Conservation (phyloP, 2,329 filamentous ascomycete genomes). For the Taxawa tesnikishii region DNA sequence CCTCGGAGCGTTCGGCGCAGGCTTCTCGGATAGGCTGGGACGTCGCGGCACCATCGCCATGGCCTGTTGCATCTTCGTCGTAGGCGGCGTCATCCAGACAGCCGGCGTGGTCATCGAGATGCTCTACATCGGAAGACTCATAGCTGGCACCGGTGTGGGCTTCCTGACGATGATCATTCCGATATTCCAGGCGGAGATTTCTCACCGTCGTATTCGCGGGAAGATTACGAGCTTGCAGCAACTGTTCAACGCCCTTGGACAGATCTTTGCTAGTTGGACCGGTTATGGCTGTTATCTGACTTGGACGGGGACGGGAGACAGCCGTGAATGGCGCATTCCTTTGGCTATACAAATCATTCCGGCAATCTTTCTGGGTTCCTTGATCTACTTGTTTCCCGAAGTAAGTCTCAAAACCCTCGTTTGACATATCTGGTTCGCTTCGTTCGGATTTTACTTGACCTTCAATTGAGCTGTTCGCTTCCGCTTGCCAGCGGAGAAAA, state of each 20-base stretch:
- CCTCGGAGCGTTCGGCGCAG: slow-evolving; percentile 26
- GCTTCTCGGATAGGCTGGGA: slow-evolving; percentile 60
- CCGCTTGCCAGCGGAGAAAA: no score
- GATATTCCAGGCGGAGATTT: slow-evolving; percentile 71
- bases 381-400: slow-evolving; percentile 14
- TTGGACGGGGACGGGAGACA: slow-evolving; percentile 11
- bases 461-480: no score
- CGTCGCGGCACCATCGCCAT: slow-evolving; percentile 55
- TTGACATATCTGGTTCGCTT: no score
- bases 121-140: slow-evolving; percentile 12
- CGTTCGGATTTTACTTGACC: no score
- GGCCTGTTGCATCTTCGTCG: slow-evolving; percentile 38
- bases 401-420: no score
- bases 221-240: slow-evolving; percentile 13
- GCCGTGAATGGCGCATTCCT: slow-evolving; percentile 13
- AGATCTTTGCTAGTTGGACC: slow-evolving; percentile 13
- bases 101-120: slow-evolving; percentile 12
- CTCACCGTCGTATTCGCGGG: slow-evolving; percentile 13
- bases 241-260: slow-evolving; percentile 13
- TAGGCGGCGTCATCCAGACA: slow-evolving; percentile 14
- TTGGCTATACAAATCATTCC: slow-evolving; percentile 12
- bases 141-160: slow-evolving; percentile 15
- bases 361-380: slow-evolving; percentile 10
- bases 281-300: slow-evolving; percentile 13
- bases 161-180: slow-evolving; percentile 57